A percentile compares a stretch with the other conserved stretches of the same genome.
These are phyloP conservation scores for Oehlia diaphana DNA, from an alignment of 192 early-diverging fungal species.

Conservation along the genomic window DNA sequence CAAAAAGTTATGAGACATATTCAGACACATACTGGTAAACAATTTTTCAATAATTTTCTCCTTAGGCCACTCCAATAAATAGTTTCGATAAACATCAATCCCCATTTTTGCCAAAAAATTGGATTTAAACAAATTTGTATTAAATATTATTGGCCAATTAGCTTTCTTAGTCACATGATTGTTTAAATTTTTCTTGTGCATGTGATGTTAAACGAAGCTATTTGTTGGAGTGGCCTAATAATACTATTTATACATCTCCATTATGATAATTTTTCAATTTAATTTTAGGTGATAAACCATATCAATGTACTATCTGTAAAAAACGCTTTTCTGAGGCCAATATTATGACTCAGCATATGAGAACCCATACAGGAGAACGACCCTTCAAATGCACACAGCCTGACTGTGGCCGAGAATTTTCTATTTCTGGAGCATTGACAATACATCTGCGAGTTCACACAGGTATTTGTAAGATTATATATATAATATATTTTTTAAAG, in stretches of 20 bases:
- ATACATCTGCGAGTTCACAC: constrained; percentile 72
- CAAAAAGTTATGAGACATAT: constrained; percentile 78
- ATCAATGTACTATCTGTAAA: constrained; percentile 70
- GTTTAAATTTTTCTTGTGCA: too few relatives aligned
- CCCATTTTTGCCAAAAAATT: too few relatives aligned
- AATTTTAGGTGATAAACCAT: constrained; percentile 73
- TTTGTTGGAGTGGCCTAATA: too few relatives aligned
- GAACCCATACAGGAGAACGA: constrained; percentile 76
- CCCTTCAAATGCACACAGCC: constrained; percentile 67
- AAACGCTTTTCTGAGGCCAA: constrained; percentile 80
- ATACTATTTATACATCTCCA: not conserved
- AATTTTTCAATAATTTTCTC: not conserved
- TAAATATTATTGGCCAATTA: too few relatives aligned
- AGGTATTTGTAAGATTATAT: constrained; percentile 11
- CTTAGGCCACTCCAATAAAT: too few relatives aligned
- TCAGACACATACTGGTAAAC: constrained; percentile 70
- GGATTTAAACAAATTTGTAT: too few relatives aligned
- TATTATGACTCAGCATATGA: constrained; percentile 77
- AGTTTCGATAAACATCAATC: too few relatives aligned
- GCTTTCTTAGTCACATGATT: too few relatives aligned
- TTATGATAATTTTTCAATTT: constrained; percentile 26
- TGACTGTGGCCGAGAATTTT: constrained; percentile 66
- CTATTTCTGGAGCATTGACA: constrained; percentile 67
- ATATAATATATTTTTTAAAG: not conserved
- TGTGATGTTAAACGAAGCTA: too few relatives aligned